A percentile compares a stretch with the other conserved stretches of the same genome.
Evolutionary conservation across 2,329 filamentous ascomycete genomes (phyloP).

Genomic region (Hypoxylon sp.): DNA sequence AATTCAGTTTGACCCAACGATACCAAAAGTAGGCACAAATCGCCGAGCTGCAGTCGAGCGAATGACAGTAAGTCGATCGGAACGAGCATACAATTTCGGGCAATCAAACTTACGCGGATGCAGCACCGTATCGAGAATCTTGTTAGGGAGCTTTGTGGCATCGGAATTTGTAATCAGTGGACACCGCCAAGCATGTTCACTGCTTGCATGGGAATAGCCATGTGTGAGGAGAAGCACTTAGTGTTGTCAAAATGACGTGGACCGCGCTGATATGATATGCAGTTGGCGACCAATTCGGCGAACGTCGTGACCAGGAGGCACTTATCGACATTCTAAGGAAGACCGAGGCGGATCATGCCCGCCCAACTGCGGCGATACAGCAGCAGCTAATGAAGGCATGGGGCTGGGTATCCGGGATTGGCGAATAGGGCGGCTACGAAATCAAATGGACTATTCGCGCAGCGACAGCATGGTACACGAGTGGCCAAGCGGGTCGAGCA

Average conservation of each 20-base stretch:
- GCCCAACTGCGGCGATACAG: conserved; percentile 60
- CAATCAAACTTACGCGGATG: conserved; percentile 24
- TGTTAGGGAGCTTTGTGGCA: conserved; percentile 65
- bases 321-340: conserved; percentile 56
- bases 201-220: conserved; percentile 63
- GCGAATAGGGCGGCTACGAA: conserved; percentile 25
- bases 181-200: conserved; percentile 66
- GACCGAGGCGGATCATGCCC: conserved; percentile 60
- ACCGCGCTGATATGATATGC: conserved; percentile 16
- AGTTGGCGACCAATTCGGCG: conserved; percentile 60
- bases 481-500: conserved; percentile 1
- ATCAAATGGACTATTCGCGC: not conserved
- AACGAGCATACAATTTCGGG: not conserved
- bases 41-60: conserved; percentile 48
- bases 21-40: conserved; percentile 58
- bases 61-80: conserved; percentile 51
- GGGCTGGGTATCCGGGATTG: conserved; percentile 52
- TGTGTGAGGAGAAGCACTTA: conserved; percentile 50
- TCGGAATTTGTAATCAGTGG: conserved; percentile 63
- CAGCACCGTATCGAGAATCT: conserved; percentile 56
- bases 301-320: conserved; percentile 56
- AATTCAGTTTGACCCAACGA: conserved; percentile 62
- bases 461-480: conserved; percentile 7
- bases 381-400: conserved; percentile 58
- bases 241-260: not conserved